phyloP scores from a whole-genome alignment of 129 eudicot species.

The Centaurea solstitialis region DNA sequence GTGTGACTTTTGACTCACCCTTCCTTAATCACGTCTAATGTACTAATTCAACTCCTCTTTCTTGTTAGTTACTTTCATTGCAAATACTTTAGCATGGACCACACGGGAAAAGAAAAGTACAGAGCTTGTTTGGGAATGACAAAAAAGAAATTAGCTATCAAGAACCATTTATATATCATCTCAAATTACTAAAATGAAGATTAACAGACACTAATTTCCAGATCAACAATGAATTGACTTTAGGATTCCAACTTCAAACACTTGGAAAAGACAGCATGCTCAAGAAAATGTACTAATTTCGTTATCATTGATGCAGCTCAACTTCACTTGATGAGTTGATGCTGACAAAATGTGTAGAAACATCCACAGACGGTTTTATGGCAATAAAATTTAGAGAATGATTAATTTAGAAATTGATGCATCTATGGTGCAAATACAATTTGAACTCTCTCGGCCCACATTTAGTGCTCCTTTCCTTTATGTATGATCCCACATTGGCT shows the following conservation, averaged over 20 bases:
- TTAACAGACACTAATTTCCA: not conserved
- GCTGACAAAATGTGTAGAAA: not conserved
- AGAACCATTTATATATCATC: not conserved
- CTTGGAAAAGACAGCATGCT: not conserved
- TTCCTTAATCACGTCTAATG: constrained; percentile 2
- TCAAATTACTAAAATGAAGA: not conserved
- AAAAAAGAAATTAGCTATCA: not conserved
- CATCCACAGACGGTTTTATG: not conserved
- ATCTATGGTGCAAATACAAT: not conserved
- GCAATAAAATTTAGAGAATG: not conserved
- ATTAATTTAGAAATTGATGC: not conserved
- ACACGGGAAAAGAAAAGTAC: not conserved
- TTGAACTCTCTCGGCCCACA: not conserved
- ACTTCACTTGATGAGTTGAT: not conserved
- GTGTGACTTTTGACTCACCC: not conserved
- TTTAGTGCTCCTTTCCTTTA: not conserved
- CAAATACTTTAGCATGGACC: not conserved
- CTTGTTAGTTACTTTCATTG: not conserved
- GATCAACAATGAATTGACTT: not conserved
- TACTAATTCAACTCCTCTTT: not conserved
- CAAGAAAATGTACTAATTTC: not conserved
- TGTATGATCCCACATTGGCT: not conserved
- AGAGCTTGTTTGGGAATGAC: not conserved
- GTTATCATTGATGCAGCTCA: not conserved
- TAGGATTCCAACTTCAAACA: not conserved